phyloP scores from a whole-genome alignment of 2,329 filamentous ascomycete genomes.

The Aspergillus proliferans region DNA sequence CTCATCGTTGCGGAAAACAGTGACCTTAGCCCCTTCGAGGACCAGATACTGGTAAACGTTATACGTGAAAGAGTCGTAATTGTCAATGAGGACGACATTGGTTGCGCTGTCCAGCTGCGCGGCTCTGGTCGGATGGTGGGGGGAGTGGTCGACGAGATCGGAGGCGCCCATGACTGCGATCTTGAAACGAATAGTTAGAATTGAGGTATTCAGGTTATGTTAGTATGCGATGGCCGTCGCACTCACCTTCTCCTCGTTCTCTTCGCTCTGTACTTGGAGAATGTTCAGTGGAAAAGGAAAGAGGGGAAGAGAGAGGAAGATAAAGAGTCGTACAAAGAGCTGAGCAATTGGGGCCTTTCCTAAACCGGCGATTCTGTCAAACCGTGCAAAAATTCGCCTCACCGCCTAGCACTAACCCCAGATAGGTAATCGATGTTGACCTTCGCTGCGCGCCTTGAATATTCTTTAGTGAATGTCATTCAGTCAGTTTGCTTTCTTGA shows the following conservation, averaged over 20 bases:
- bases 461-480: constrained; percentile 21
- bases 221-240: not conserved
- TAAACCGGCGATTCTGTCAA: constrained; percentile 10
- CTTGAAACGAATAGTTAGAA: not conserved
- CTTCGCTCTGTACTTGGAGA: not conserved
- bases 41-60: constrained; percentile 98
- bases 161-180: constrained; percentile 24
- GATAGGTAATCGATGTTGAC: constrained; percentile 36
- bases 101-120: constrained; percentile 70
- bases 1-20: constrained; percentile 87
- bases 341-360: constrained; percentile 8
- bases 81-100: constrained; percentile 93
- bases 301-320: not conserved
- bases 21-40: constrained; percentile 87
- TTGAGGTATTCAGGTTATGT: not conserved
- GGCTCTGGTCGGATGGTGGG: constrained; percentile 66
- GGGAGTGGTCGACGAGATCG: constrained; percentile 71
- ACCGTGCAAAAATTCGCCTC: constrained; percentile 16
- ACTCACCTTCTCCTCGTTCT: not conserved
- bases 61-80: constrained; percentile 99
- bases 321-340: not conserved
- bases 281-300: not conserved
- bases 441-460: constrained; percentile 23
- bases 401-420: constrained; percentile 31
- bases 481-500: constrained; percentile 7